Evolutionary conservation across 2,329 filamentous ascomycete genomes (phyloP).

Genomic region (Hypoxylon rubiginosum): DNA sequence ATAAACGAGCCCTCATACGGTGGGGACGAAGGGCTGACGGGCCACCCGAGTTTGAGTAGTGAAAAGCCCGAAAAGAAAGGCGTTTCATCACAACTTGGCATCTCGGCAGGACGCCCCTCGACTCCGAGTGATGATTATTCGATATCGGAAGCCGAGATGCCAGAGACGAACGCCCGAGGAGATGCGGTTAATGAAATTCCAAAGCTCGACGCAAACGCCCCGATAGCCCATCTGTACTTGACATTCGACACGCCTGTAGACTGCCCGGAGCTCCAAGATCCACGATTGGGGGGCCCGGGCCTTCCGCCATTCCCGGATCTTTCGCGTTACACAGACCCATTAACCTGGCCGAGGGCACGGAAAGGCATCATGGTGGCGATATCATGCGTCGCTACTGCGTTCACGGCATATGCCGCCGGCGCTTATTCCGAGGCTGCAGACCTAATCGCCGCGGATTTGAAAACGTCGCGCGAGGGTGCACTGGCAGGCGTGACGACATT

Average conservation of each 20-base stretch:
- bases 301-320: slow-evolving; percentile 75
- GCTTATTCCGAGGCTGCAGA: slow-evolving; percentile 79
- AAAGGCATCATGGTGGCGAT: slow-evolving; percentile 80
- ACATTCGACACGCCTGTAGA: slow-evolving; percentile 73
- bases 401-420: slow-evolving; percentile 86
- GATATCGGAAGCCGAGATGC: slow-evolving; percentile 3
- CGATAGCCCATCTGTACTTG: slow-evolving; percentile 70
- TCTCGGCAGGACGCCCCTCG: not conserved
- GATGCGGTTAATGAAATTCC: slow-evolving; percentile 2
- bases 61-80: slow-evolving; percentile 11
- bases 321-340: slow-evolving; percentile 75
- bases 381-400: slow-evolving; percentile 79
- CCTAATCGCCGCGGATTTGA: slow-evolving; percentile 76
- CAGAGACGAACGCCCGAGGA: slow-evolving; percentile 5
- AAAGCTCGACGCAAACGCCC: slow-evolving; percentile 30
- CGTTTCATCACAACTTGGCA: slow-evolving; percentile 12
- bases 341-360: slow-evolving; percentile 76
- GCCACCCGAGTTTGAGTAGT: not conserved
- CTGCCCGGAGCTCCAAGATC: slow-evolving; percentile 51
- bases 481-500: slow-evolving; percentile 84
- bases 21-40: not conserved
- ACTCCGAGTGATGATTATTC: not conserved
- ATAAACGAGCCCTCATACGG: not conserved
- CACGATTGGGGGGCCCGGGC: slow-evolving; percentile 41
- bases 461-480: slow-evolving; percentile 74